These are phyloP conservation scores for Euphrasia arctica DNA, from an alignment of 305 asterid genomes.

Conservation along the genomic window DNA sequence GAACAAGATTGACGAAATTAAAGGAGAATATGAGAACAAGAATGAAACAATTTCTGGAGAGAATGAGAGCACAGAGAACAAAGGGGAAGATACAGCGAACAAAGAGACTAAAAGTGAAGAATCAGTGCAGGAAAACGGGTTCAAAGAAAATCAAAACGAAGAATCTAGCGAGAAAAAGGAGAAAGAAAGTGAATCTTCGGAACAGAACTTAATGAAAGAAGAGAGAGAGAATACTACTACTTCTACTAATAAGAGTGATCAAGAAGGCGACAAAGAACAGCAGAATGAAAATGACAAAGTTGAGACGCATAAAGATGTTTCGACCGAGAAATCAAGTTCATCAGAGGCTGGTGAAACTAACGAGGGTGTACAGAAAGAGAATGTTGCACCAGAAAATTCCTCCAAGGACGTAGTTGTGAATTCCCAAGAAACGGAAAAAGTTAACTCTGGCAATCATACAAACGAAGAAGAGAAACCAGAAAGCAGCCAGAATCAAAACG, in stretches of 20 bases:
- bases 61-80: constrained; percentile 22
- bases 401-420: constrained; percentile 24
- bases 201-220: constrained; percentile 24
- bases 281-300: constrained; percentile 15
- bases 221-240: constrained; percentile 17
- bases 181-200: constrained; percentile 19
- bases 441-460: neutral
- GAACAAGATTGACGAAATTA: constrained; percentile 24
- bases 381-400: constrained; percentile 25
- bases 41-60: constrained; percentile 26
- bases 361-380: constrained; percentile 26
- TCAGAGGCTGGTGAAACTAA: constrained; percentile 33
- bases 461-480: neutral
- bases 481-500: constrained; percentile 13
- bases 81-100: constrained; percentile 29
- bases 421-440: constrained; percentile 27
- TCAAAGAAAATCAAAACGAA: constrained; percentile 21
- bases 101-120: constrained; percentile 16
- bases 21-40: constrained; percentile 33
- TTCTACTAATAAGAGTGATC: neutral
- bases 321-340: constrained; percentile 30
- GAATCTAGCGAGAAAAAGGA: constrained; percentile 31
- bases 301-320: constrained; percentile 33
- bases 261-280: neutral
- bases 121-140: neutral